A percentile compares a stretch with the other conserved stretches of the same genome.
Evolutionary conservation across 2,329 filamentous ascomycete genomes (phyloP).

Genomic region (Talaromyces sp.): DNA sequence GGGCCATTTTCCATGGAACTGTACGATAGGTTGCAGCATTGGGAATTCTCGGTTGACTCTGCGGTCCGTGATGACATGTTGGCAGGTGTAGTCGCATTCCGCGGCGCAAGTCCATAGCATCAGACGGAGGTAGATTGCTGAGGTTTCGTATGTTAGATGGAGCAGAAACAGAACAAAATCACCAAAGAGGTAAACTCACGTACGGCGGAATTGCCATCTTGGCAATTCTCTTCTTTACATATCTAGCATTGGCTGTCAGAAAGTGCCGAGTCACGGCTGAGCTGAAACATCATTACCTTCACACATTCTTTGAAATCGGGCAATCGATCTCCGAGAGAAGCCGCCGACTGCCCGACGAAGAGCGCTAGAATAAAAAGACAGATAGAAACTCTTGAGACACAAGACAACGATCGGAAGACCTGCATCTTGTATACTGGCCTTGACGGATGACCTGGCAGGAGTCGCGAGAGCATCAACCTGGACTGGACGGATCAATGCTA

Average conservation of each 20-base stretch:
- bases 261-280: not conserved
- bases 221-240: constrained; percentile 79
- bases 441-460: not conserved
- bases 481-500: not conserved
- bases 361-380: constrained; percentile 31
- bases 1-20: constrained; percentile 99
- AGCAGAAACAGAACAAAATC: not conserved
- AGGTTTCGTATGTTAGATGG: not conserved
- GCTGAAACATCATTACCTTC: constrained; percentile 56
- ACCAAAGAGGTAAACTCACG: constrained; percentile 56
- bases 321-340: constrained; percentile 78
- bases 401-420: constrained; percentile 6
- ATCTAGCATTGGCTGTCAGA: constrained; percentile 54
- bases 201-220: constrained; percentile 62
- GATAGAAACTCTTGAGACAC: not conserved
- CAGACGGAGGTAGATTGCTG: constrained; percentile 79
- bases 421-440: constrained; percentile 2
- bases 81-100: constrained; percentile 98
- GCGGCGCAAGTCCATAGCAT: constrained; percentile 88
- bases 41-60: constrained; percentile 66
- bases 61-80: constrained; percentile 79
- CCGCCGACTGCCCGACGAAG: constrained; percentile 49
- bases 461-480: constrained; percentile 2
- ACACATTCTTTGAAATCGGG: constrained; percentile 88
- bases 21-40: constrained; percentile 68